These are phyloP conservation scores for Verticillium dahliae DNA, from an alignment of 2,329 filamentous ascomycete genomes.

Conservation along the genomic window DNA sequence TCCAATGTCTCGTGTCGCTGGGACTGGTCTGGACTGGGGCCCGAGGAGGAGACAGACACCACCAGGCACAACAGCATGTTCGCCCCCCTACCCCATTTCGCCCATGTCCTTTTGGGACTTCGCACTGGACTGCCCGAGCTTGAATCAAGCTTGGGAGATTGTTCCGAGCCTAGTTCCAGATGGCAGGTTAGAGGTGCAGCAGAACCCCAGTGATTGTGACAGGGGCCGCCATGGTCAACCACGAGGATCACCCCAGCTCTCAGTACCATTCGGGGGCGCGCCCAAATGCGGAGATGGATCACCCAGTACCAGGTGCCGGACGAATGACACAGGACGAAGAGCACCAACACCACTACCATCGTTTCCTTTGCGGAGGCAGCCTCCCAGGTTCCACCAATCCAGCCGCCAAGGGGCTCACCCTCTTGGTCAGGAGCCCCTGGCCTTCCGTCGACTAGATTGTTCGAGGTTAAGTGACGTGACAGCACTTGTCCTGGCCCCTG, in stretches of 20 bases:
- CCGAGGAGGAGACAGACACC: not conserved
- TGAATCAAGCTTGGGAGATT: not conserved
- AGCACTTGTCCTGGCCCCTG: not conserved
- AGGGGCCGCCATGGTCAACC: not conserved
- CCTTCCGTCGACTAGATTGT: not conserved
- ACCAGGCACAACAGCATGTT: not conserved
- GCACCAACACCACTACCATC: not conserved
- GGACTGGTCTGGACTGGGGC: not conserved
- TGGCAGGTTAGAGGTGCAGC: not conserved
- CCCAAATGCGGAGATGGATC: not conserved
- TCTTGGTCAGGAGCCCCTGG: not conserved
- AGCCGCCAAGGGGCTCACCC: not conserved
- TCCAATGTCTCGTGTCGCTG: not conserved
- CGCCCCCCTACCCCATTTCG: no score
- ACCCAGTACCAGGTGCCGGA: not conserved
- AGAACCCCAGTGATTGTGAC: not conserved
- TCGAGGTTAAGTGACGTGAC: not conserved
- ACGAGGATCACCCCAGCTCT: not conserved
- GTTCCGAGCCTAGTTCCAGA: not conserved
- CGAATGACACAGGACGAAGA: not conserved
- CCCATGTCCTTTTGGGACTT: not conserved
- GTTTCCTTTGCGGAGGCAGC: not conserved
- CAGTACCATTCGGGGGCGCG: not conserved
- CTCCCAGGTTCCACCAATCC: not conserved
- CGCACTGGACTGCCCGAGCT: not conserved